Base-by-base conservation (phyloP, 768 basidiomycete species). In the Tulasnella sp. region DNA sequence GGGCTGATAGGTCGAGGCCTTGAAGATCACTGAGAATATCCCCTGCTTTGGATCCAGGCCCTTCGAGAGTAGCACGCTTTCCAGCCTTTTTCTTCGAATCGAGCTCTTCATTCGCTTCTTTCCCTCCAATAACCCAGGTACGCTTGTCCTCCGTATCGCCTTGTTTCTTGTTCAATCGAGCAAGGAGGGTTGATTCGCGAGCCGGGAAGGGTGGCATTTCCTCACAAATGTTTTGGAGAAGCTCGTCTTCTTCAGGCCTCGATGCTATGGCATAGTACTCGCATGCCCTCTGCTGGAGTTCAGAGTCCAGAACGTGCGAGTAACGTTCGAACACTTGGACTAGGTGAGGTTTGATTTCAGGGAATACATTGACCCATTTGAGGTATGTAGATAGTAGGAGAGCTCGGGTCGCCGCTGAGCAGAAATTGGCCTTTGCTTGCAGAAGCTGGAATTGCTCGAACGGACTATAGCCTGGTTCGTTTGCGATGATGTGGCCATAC, bases 321-420 rank as follows among this genome's bases (percentile, higher is more conserved):
- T 98, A 99, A 20, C 96, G 94, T 81, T 98, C 96, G 81, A 99
- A 98, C 81, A 99, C 95, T 83, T 92, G 93, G 83, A 98, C 82
- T 39, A 99, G 89, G 81, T 98, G 96, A 9, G 91, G 89, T 82
- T 96, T 98, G 85, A 99, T 98, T 84, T 99, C 98, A 26, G 98
- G 98, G 85, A 99, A 99, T 77, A 99, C 94, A 83, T 99, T 99
- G 80, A 98, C 95, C 97, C 97, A 99, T 89, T 99, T 99, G 86
- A 98, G 92, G 83, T 99, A 99, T 0, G 98, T 98, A 15, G 98
- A 97, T 46, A 99, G 87, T 37, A 99, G 89, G 40, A 99, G 87
- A 0, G 96, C 92, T 44, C 97, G 90, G 10, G 98, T 99, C 40
- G 96, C 86, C 5, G 96, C 95, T 48, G 93, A 89, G 83, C 96